A percentile compares a stretch with the other conserved stretches of the same genome.
These are phyloP conservation scores for Zygosaccharomyces sapae DNA, from an alignment of 1,139 yeast species.

Conservation along the genomic window DNA sequence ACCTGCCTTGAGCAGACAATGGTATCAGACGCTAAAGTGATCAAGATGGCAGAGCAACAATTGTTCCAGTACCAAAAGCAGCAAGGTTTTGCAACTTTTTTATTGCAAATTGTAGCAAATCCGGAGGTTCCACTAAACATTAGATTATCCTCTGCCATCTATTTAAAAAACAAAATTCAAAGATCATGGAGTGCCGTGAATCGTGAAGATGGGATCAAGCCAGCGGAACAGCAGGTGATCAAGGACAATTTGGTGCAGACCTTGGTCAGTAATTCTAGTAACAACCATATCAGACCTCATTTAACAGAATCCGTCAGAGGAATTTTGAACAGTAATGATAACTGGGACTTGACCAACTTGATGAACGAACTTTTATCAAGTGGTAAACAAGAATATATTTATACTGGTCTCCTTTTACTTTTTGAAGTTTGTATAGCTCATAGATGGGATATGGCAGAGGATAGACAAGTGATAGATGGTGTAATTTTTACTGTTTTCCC, in stretches of 20 bases:
- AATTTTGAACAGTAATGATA: slow-evolving; percentile 51
- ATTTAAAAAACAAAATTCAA: slow-evolving; percentile 60
- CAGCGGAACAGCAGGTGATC: slow-evolving; percentile 50
- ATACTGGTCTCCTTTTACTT: slow-evolving; percentile 54
- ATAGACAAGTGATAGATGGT: slow-evolving; percentile 46
- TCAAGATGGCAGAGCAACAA: slow-evolving; percentile 67
- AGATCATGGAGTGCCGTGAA: slow-evolving; percentile 48
- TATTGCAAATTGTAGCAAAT: slow-evolving; percentile 52
- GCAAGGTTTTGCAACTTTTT: slow-evolving; percentile 56
- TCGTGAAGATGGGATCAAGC: slow-evolving; percentile 44
- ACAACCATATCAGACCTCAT: slow-evolving; percentile 49
- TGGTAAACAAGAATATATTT: slow-evolving; percentile 48
- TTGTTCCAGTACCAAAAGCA: slow-evolving; percentile 52
- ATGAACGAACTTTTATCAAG: slow-evolving; percentile 44
- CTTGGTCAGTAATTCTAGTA: slow-evolving; percentile 39
- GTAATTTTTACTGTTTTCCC: slow-evolving; percentile 53
- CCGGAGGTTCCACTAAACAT: slow-evolving; percentile 45
- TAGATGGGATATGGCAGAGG: slow-evolving; percentile 51
- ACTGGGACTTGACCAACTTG: slow-evolving; percentile 36
- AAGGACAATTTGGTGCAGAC: slow-evolving; percentile 52
- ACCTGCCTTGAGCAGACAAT: slow-evolving; percentile 77
- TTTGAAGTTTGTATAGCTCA: slow-evolving; percentile 55
- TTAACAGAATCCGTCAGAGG: slow-evolving; percentile 65
- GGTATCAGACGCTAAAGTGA: slow-evolving; percentile 58
- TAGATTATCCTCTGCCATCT: slow-evolving; percentile 60